Evolutionary conservation across 2,329 filamentous ascomycete genomes (phyloP).

Genomic region (Aspergillus melleus): DNA sequence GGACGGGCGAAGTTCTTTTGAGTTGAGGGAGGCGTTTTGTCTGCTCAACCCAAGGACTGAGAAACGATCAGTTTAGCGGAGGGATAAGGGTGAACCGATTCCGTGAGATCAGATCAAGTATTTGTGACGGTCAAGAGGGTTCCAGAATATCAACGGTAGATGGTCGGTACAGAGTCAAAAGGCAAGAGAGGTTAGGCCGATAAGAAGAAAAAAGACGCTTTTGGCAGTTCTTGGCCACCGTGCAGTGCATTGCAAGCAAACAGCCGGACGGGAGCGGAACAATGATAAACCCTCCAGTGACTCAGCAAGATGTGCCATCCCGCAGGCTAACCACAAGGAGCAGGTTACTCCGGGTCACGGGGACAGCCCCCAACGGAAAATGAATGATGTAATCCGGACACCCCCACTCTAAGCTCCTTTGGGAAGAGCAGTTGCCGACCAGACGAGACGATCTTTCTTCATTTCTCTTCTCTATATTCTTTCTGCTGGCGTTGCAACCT

Average conservation of each 20-base stretch:
- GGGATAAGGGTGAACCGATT: too few relatives aligned
- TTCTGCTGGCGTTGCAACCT: too few relatives aligned
- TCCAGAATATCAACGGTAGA: too few relatives aligned
- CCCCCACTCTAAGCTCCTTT: slow-evolving; percentile 35
- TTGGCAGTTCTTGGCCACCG: background rate
- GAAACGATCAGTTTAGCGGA: background rate
- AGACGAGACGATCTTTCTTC: background rate
- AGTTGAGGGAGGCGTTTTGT: background rate
- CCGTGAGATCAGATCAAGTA: too few relatives aligned
- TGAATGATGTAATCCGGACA: slow-evolving; percentile 5
- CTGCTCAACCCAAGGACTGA: background rate
- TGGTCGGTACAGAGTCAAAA: too few relatives aligned
- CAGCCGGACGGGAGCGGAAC: too few relatives aligned
- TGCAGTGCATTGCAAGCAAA: background rate
- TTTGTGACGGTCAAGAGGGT: too few relatives aligned
- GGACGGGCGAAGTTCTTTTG: background rate
- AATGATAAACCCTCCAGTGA: too few relatives aligned
- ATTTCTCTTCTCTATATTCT: background rate
- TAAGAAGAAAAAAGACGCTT: background rate
- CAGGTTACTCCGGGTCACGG: background rate
- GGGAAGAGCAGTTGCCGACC: slow-evolving; percentile 24
- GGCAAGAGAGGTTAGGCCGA: background rate
- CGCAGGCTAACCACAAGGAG: background rate
- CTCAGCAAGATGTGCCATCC: too few relatives aligned
- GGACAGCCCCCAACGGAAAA: slow-evolving; percentile 6